Evolutionary conservation across 139 green algal genomes (phyloP).

Genomic region (Chlamydomonas eustigma): DNA sequence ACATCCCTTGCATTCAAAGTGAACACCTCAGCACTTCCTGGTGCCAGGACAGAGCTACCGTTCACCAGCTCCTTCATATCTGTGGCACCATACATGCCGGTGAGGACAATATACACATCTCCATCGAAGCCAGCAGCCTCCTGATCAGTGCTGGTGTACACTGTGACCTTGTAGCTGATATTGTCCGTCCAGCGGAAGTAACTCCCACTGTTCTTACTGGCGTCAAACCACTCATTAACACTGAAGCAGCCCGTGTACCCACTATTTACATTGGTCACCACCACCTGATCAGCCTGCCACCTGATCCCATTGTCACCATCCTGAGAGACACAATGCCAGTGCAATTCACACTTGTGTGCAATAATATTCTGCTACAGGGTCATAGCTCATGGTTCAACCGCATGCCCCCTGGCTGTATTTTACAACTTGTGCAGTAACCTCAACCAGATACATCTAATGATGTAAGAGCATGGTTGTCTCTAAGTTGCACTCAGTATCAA

Average conservation of each 20-base stretch:
- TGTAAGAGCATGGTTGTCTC: too few relatives aligned
- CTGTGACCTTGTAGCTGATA: background rate
- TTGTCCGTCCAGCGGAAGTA: background rate
- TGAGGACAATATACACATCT: background rate
- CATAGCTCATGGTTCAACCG: too few relatives aligned
- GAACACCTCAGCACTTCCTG: conserved; percentile 6
- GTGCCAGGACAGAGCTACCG: background rate
- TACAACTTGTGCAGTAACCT: too few relatives aligned
- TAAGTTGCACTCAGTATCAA: background rate
- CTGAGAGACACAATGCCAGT: too few relatives aligned
- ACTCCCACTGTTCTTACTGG: background rate
- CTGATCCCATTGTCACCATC: background rate
- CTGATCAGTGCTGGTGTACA: background rate
- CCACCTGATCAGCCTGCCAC: background rate
- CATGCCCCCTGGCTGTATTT: too few relatives aligned
- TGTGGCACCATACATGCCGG: background rate
- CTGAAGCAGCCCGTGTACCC: background rate
- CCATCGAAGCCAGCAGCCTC: background rate
- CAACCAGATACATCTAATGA: too few relatives aligned
- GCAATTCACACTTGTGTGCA: too few relatives aligned
- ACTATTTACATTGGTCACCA: background rate
- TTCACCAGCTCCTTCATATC: conserved; percentile 12
- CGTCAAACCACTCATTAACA: background rate
- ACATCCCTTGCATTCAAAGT: background rate
- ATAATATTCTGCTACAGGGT: too few relatives aligned